Evolutionary conservation across 139 green algal genomes (phyloP).

Genomic region (Deuterostichococcus epilithicus): DNA sequence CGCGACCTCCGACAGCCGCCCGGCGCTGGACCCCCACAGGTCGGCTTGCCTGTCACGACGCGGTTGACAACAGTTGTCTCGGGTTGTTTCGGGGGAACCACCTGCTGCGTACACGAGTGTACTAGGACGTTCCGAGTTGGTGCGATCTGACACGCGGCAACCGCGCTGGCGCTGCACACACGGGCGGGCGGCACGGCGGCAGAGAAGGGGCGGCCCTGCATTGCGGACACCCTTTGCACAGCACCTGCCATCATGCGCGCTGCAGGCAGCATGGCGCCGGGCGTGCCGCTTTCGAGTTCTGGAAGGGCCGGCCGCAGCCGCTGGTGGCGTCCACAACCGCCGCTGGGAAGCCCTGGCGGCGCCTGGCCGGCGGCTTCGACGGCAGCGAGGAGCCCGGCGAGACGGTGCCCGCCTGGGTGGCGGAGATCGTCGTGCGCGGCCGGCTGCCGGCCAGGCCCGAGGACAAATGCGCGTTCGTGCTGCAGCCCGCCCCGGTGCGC

Average conservation of each 20-base stretch:
- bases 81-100: too few relatives aligned
- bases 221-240: too few relatives aligned
- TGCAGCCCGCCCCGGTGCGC: constrained; percentile 63
- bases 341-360: constrained; percentile 28
- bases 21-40: background rate
- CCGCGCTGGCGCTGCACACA: too few relatives aligned
- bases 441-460: constrained; percentile 43
- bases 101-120: too few relatives aligned
- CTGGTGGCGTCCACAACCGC: background rate
- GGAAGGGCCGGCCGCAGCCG: constrained; percentile 4
- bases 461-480: constrained; percentile 77
- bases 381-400: constrained; percentile 41
- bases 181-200: too few relatives aligned
- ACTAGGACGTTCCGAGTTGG: too few relatives aligned
- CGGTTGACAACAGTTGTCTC: too few relatives aligned
- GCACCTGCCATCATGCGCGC: too few relatives aligned
- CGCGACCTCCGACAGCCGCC: background rate
- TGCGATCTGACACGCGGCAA: too few relatives aligned
- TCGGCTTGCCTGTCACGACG: too few relatives aligned
- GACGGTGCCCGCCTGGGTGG: constrained; percentile 67
- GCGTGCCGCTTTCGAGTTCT: constrained; percentile 10
- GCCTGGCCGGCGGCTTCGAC: constrained; percentile 18
- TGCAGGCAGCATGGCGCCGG: background rate
- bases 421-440: constrained; percentile 59
- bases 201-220: too few relatives aligned